Evolutionary conservation across 116 monocot species (phyloP), one percentile per base, ranked within the genome.

Genomic region (Phalaenopsis hybrid): DNA sequence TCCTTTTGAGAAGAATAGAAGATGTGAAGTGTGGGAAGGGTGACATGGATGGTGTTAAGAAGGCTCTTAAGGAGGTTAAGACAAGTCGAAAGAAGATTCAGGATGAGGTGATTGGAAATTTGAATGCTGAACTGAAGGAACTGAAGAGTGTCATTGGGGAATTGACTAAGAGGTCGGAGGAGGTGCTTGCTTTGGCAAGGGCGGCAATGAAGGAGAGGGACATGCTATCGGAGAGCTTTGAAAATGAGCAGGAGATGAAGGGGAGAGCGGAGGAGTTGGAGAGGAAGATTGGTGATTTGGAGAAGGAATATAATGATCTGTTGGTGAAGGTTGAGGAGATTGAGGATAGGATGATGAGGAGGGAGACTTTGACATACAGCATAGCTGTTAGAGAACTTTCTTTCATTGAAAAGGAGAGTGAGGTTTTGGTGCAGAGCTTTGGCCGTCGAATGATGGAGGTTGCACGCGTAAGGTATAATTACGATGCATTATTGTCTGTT

Each of bases 351-450:
- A 84, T 91, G 4, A 12, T 79, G 78, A 90, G 76, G 87, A 91
- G 76, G 80, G 91, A 95, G 82, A 91, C 91, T 17, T 23, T 93
- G 78, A 86, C 84, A 10, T 87, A 84, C 20, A 92, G 90, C 83
- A 82, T 95, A 49, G 93, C 82, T 25, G 82, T 90, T 43, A 87
- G 90, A 86, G 95, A 95, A 82, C 85, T 92, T 69, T 84, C 85
- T 8, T 95, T 95, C 68, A 86, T 95, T 12, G 91, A 91, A 83
- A 91, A 82, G 83, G 92, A 93, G 86, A 85, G 93, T 55, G 91
- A 93, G 80, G 79, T 87, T 67, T 85, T 95, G 76, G 91, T 93
- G 17, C 87, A 91, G 86, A 86, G 87, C 28, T 90, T 91, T 79
- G 81, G 75, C 57, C 57, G 20, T 45, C 79, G 11, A 79, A 59